phyloP scores from a whole-genome alignment of 225 moss, liverwort and hornwort genomes.

The Pseudoscleropodium purum region DNA sequence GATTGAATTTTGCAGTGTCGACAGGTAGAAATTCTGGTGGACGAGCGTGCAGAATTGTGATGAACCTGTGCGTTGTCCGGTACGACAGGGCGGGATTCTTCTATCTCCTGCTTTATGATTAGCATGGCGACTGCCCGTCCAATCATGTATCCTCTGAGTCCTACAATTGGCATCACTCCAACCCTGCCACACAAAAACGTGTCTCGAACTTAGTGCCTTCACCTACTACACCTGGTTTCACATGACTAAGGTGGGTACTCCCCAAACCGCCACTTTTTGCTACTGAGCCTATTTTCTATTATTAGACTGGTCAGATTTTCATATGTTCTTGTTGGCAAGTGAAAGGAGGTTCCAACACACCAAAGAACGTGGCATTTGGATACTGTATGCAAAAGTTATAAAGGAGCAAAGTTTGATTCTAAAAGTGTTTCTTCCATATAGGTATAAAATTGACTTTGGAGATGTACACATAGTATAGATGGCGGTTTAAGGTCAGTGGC shows the following conservation, averaged over 20 bases:
- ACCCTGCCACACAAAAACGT: conserved; percentile 22
- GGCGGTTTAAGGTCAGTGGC: too few species aligned
- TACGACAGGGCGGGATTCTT: background rate
- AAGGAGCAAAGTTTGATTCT: too few species aligned
- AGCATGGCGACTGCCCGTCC: conserved; percentile 42
- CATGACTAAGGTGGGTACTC: background rate
- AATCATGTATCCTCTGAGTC: conserved; percentile 43
- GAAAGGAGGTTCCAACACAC: too few species aligned
- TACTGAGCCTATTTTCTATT: too few species aligned
- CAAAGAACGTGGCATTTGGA: too few species aligned
- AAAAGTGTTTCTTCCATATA: too few species aligned
- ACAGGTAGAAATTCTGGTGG: conserved; percentile 22
- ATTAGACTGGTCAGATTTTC: too few species aligned
- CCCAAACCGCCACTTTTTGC: too few species aligned
- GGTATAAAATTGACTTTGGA: too few species aligned
- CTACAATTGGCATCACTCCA: conserved; percentile 58
- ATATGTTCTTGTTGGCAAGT: too few species aligned
- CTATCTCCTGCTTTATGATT: conserved; percentile 14
- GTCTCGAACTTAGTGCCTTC: background rate
- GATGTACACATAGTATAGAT: too few species aligned
- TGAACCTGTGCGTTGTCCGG: conserved; percentile 6
- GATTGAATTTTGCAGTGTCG: conserved; percentile 15
- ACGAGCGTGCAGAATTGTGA: background rate
- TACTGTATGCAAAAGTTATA: too few species aligned
- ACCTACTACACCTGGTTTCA: background rate